Conservation (phyloP, 148 eudicot genomes). For the Vaccinium corymbosum region DNA sequence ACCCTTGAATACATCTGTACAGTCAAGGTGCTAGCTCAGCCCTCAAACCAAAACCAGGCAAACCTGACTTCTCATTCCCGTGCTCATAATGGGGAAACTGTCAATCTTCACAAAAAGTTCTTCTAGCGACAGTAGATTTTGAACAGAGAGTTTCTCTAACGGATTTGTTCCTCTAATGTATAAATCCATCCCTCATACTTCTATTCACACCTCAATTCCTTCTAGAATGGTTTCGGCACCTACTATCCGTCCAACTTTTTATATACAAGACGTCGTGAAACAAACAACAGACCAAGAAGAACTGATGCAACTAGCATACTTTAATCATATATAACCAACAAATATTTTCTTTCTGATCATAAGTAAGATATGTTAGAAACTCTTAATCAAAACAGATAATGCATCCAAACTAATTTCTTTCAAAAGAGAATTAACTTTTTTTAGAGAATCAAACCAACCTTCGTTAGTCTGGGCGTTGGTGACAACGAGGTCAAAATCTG, state of each 20-base stretch:
- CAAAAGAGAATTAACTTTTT: constrained; percentile 13
- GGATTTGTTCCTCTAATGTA: background rate
- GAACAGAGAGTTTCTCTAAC: background rate
- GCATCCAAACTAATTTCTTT: constrained; percentile 8
- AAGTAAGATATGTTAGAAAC: background rate
- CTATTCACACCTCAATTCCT: background rate
- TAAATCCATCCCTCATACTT: background rate
- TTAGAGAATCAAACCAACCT: constrained; percentile 64
- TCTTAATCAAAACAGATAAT: background rate
- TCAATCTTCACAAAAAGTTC: background rate
- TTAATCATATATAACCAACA: background rate
- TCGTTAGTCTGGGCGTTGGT: constrained; percentile 97
- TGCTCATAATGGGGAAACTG: background rate
- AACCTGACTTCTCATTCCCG: background rate
- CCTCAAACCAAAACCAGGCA: background rate
- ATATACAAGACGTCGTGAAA: background rate
- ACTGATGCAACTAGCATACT: background rate
- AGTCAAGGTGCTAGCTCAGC: background rate
- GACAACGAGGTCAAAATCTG: constrained; percentile 88
- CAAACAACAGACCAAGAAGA: background rate
- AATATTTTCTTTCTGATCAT: background rate
- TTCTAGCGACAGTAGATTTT: background rate
- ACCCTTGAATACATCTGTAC: background rate
- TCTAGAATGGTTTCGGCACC: too few relatives aligned
- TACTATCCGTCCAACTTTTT: background rate